Evolutionary conservation across 2,329 filamentous ascomycete species (phyloP).

Genomic region (Aplosporella prunicola): DNA sequence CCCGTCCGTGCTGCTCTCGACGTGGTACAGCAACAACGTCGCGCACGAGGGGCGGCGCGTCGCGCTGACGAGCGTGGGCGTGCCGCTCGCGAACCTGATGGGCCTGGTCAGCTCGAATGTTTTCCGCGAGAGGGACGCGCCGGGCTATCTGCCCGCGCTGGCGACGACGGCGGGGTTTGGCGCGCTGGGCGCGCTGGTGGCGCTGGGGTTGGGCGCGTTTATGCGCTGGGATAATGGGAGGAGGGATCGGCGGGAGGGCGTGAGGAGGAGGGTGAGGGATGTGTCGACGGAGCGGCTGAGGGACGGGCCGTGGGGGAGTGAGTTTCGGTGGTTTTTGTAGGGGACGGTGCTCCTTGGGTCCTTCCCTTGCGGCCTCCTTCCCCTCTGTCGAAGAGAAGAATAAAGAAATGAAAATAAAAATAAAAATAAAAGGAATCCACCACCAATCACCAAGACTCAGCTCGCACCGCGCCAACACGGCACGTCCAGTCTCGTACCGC

Average conservation of each 20-base stretch:
- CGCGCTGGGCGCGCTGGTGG: slow-evolving; percentile 47
- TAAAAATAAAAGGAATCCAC: too few species aligned
- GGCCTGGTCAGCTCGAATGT: slow-evolving; percentile 56
- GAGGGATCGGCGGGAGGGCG: slow-evolving; percentile 48
- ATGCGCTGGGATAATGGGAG: slow-evolving; percentile 58
- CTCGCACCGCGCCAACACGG: too few species aligned
- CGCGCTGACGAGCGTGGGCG: slow-evolving; percentile 59
- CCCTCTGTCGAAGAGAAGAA: neutral
- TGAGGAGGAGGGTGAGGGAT: slow-evolving; percentile 42
- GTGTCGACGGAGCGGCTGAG: slow-evolving; percentile 37
- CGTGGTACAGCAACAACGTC: slow-evolving; percentile 77
- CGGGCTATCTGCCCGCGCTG: slow-evolving; percentile 51
- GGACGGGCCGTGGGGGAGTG: slow-evolving; percentile 33
- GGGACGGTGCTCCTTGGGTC: too few species aligned
- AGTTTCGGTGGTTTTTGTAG: slow-evolving; percentile 36
- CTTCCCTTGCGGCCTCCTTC: too few species aligned
- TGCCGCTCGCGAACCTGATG: slow-evolving; percentile 70
- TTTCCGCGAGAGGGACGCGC: slow-evolving; percentile 13
- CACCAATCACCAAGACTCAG: too few species aligned
- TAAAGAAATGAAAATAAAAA: neutral
- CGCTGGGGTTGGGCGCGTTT: slow-evolving; percentile 48
- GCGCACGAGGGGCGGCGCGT: slow-evolving; percentile 66
- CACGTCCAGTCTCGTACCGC: too few species aligned
- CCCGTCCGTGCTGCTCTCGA: slow-evolving; percentile 57
- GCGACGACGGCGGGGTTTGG: slow-evolving; percentile 57